A percentile compares a stretch with the other conserved stretches of the same genome.
These are phyloP conservation scores for Sporothrix mexicana DNA, from an alignment of 2,329 filamentous ascomycete genomes.

Conservation along the genomic window DNA sequence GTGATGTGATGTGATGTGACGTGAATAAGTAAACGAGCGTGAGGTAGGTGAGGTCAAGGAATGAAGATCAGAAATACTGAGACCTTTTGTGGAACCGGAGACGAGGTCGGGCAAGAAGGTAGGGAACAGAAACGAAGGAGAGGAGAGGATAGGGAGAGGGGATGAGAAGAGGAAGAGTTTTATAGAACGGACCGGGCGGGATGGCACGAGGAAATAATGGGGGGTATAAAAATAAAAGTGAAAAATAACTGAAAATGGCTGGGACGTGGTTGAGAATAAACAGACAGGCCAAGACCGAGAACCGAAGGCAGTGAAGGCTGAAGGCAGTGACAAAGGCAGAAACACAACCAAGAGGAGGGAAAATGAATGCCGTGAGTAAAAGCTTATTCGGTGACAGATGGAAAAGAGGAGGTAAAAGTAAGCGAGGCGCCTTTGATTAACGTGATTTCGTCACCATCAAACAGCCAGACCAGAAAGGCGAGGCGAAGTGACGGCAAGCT, in stretches of 20 bases:
- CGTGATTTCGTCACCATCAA: neutral
- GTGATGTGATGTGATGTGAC: neutral
- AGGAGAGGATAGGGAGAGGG: neutral
- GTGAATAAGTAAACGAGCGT: neutral
- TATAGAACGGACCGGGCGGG: neutral
- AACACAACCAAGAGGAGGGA: conserved; percentile 7
- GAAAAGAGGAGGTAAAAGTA: conserved; percentile 7
- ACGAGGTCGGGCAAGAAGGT: neutral
- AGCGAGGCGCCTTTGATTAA: conserved; percentile 6
- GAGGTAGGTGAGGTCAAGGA: neutral
- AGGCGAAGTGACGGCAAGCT: neutral
- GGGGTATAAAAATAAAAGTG: too few relatives aligned
- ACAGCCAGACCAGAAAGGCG: neutral
- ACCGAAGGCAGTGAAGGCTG: neutral
- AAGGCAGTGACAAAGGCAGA: neutral
- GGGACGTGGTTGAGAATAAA: neutral
- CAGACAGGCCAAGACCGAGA: conserved; percentile 9
- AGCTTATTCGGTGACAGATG: neutral
- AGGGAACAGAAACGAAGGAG: neutral
- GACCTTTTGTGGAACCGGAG: conserved; percentile 18
- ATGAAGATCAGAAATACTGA: neutral
- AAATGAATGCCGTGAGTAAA: conserved; percentile 9
- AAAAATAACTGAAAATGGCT: too few relatives aligned
- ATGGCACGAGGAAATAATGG: neutral
- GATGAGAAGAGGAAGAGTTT: neutral